Conservation (phyloP, 768 basidiomycete species). For the Tylopilus felleus region DNA sequence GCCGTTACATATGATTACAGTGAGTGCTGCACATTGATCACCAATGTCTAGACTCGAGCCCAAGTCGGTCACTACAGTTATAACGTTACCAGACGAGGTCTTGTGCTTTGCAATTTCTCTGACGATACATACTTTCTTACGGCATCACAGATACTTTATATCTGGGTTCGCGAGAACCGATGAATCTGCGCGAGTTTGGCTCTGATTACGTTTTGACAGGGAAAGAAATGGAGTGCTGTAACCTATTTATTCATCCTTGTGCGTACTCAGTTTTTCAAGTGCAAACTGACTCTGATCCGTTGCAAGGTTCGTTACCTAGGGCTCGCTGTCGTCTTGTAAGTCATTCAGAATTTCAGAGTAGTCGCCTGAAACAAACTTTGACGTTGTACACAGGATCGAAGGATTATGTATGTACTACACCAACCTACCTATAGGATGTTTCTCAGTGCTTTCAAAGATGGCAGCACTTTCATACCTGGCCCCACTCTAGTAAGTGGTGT, state of each 20-base stretch:
- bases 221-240: constrained; percentile 14
- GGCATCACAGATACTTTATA: constrained; percentile 5
- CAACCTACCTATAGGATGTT: background rate
- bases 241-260: constrained; percentile 17
- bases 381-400: background rate
- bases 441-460: constrained; percentile 11
- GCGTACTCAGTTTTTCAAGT: background rate
- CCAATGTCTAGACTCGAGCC: background rate
- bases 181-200: background rate
- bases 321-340: constrained; percentile 11
- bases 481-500: constrained; percentile 5
- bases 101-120: background rate
- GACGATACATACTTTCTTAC: background rate
- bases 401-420: constrained; percentile 8
- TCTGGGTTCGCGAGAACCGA: constrained; percentile 17
- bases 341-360: background rate
- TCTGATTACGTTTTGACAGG: constrained; percentile 9
- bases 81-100: constrained; percentile 19
- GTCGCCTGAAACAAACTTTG: background rate
- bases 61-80: constrained; percentile 4
- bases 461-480: constrained; percentile 18
- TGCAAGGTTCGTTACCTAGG: constrained; percentile 21
- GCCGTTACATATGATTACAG: constrained; percentile 21
- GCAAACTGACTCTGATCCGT: background rate
- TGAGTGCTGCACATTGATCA: constrained; percentile 1